These are phyloP conservation scores for Cyclotella distinguenda DNA, from an alignment of 108 stramenopile species.

Conservation along the genomic window DNA sequence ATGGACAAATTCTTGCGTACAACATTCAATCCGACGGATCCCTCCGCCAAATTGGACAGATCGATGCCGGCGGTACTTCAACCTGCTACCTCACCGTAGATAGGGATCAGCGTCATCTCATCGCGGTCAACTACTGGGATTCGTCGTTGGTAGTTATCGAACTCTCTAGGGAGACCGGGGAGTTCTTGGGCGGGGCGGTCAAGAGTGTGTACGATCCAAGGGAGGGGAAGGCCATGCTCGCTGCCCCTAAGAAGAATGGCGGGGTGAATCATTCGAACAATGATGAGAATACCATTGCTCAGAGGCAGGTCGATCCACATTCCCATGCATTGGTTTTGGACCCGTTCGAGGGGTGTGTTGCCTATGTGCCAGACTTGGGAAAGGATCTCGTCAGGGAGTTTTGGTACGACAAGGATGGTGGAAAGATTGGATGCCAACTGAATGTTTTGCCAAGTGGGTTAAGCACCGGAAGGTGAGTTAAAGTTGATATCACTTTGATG, in stretches of 20 bases:
- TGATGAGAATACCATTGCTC: conserved; percentile 75
- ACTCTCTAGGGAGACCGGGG: conserved; percentile 65
- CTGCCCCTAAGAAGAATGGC: conserved; percentile 62
- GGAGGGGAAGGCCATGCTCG: conserved; percentile 62
- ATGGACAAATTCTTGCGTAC: conserved; percentile 86
- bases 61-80: conserved; percentile 88
- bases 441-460: conserved; percentile 78
- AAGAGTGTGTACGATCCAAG: conserved; percentile 46
- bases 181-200: conserved; percentile 57
- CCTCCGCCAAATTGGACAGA: conserved; percentile 56
- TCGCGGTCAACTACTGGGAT: conserved; percentile 96
- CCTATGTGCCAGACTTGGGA: conserved; percentile 90
- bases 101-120: conserved; percentile 65
- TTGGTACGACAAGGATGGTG: conserved; percentile 62
- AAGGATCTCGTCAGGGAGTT: conserved; percentile 87
- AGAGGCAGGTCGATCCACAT: conserved; percentile 93
- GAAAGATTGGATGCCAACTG: conserved; percentile 64
- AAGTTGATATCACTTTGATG: too few species aligned
- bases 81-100: conserved; percentile 96
- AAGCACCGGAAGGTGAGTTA: conserved; percentile 75
- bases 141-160: conserved; percentile 87
- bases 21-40: conserved; percentile 63
- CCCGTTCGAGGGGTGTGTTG: conserved; percentile 82
- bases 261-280: conserved; percentile 88
- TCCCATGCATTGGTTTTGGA: conserved; percentile 94